Base-by-base conservation (phyloP, 164 flowering plant genomes). In the Vitis amurensis region DNA sequence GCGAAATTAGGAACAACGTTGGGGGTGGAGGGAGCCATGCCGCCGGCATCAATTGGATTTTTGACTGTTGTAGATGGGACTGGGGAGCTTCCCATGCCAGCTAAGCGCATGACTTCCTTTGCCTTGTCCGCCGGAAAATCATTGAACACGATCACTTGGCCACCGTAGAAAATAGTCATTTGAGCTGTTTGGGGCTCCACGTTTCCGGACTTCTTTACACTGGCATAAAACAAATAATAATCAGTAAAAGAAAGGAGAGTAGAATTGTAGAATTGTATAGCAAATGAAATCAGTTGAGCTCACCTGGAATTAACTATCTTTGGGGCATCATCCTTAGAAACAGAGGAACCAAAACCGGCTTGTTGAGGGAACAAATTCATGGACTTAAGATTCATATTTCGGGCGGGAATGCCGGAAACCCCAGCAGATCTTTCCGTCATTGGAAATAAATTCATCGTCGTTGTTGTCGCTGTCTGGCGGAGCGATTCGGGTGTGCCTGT, bases 151-250 rank as follows among this genome's bases (percentile, higher is more conserved):
- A 84, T 19, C 16, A 89, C 93, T 75, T 84, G 81, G 4, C 93
- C 93, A 1, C 61, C 85, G 52, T 91, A 91, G 67, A 89, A 86
- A 16, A 91, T 91, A 1, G 97, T 89, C 91, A 91, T 82, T 56
- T 77, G 93, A 2, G 64, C 74, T 27, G 73, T 55, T 64, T 80
- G 79, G 1, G 85, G 70, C 68, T 76, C 78, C n/a, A 50, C 47
- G 9, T 50, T 60, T 4, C 52, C 51, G 23, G 64, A 16, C 37
- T 64, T 76, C 71, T 67, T 73, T 23, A 63, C 68, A 50, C 73
- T 67, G 44, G 13, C 5, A 48, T 30, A 17, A 73, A 53, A 12
- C 55, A 14, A 52, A n/a, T 6, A 14, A 48, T 4, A 63, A 64
- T 55, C 15, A 70, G 62, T 16, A 9, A 60, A 61, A 13, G 12